Conservation (phyloP, 2,329 filamentous ascomycete genomes). For the Myriosclerotinia duriaeana region DNA sequence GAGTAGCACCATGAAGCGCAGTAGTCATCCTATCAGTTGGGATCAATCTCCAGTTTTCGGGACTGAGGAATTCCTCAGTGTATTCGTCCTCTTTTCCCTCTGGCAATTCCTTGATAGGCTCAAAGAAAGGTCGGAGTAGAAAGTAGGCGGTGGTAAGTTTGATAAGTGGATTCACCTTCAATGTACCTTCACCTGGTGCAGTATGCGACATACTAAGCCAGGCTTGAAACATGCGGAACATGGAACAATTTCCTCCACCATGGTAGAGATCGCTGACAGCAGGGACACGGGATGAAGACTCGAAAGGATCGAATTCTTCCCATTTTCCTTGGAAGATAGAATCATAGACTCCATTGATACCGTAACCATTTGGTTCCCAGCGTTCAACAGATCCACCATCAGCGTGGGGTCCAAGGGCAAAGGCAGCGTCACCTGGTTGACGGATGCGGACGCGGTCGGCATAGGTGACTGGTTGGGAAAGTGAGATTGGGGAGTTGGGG, state of each 20-base stretch:
- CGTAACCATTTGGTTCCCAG: conserved; percentile 71
- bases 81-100: conserved; percentile 47
- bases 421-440: conserved; percentile 66
- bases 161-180: conserved; percentile 78
- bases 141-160: conserved; percentile 75
- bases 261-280: conserved; percentile 76
- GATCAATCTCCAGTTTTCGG: conserved; percentile 57
- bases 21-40: conserved; percentile 45
- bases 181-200: conserved; percentile 71
- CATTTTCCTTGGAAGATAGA: conserved; percentile 71
- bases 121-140: conserved; percentile 81
- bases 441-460: conserved; percentile 66
- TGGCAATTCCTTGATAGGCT: conserved; percentile 39
- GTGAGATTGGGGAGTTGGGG: conserved; percentile 46
- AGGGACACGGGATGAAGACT: conserved; percentile 65
- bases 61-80: conserved; percentile 13
- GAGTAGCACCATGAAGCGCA: conserved; percentile 66
- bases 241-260: conserved; percentile 76
- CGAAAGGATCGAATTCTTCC: conserved; percentile 82
- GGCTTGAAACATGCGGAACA: conserved; percentile 87
- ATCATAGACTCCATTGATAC: conserved; percentile 67
- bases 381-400: conserved; percentile 74
- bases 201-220: conserved; percentile 81
- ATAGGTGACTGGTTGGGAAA: conserved; percentile 61
- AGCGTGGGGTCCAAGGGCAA: conserved; percentile 70